Evolutionary conservation across 176 grass and related monocot genomes (phyloP), one percentile per base, ranked within the genome.

Genomic region (bread wheat (Triticum aestivum)): DNA sequence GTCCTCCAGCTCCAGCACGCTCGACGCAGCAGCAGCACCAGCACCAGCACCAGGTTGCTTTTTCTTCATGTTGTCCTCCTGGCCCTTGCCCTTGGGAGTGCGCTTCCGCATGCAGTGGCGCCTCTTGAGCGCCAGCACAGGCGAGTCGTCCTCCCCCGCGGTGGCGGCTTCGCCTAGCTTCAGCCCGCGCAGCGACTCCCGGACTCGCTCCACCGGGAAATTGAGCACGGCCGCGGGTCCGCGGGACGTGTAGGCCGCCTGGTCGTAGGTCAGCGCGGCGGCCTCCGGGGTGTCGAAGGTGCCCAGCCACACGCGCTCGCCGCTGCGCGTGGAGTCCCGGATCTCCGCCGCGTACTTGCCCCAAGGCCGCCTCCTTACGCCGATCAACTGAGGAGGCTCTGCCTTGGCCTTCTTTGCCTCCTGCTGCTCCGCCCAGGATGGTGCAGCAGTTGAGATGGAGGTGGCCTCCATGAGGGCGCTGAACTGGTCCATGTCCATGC

Each of bases 1-100:
- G 68, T 92, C 91, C 41, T 89, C 91, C 33, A 92, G 78, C 45
- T 89, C 91, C n/a, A 92, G 52, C 34, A 89, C 87, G 61, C 79
- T 3, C n/a, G 52, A 20, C 3, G 30, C 51, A 17, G 30, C 20
- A 1, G 18, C 49, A 27, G 52, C 18, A 2, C 47, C 10, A 27
- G 52, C 18, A 2, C 47, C 10, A 17, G 15, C 13, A 41, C 6
- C 9, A 49, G 45, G 45, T 49, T 49, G 45, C 6, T 58, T 51
- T 32, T 58, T 34, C 24, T 61, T 18, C 18, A 7, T n/a, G 18
- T 35, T 33, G 6, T 9, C 18, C 18, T 20, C 30, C 13, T 2
- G 51, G 15, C 11, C 32, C 88, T 87, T 93, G 47, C 32, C 61
- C n/a, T 73, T 84, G 65, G 81, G 72, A 1, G 63, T 44, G 11